phyloP scores from a whole-genome alignment of 2,329 filamentous ascomycete genomes.

The Fusarium secorum region DNA sequence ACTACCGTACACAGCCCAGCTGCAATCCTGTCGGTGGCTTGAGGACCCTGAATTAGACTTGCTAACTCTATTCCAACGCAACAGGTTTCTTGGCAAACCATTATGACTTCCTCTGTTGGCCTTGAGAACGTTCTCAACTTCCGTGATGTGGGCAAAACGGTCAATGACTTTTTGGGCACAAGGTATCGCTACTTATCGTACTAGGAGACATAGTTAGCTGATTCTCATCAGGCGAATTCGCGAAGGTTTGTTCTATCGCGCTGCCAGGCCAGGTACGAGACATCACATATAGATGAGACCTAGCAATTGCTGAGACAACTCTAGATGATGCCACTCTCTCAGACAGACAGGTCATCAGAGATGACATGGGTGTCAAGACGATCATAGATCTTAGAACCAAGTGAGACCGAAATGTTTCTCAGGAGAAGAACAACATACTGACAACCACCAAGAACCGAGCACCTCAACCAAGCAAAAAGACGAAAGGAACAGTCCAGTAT shows the following conservation, averaged over 20 bases:
- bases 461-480: conserved; percentile 72
- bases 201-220: neutral
- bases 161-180: conserved; percentile 66
- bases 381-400: conserved; percentile 83
- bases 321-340: conserved; percentile 74
- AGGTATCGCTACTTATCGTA: conserved; percentile 51
- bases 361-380: conserved; percentile 70
- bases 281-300: neutral
- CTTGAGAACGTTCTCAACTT: conserved; percentile 69
- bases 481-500: conserved; percentile 56
- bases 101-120: conserved; percentile 27
- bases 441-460: conserved; percentile 67
- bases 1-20: neutral
- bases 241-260: conserved; percentile 72
- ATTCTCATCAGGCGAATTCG: conserved; percentile 55
- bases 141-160: conserved; percentile 74
- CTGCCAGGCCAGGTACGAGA: conserved; percentile 65
- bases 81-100: conserved; percentile 10
- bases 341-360: conserved; percentile 67
- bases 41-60: neutral
- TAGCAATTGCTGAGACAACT: conserved; percentile 10
- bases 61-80: neutral
- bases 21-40: neutral
- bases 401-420: conserved; percentile 51
- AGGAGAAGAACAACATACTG: neutral